Evolutionary conservation across 306 rosid genomes (phyloP).

Genomic region (Acacia melanoxylon): DNA sequence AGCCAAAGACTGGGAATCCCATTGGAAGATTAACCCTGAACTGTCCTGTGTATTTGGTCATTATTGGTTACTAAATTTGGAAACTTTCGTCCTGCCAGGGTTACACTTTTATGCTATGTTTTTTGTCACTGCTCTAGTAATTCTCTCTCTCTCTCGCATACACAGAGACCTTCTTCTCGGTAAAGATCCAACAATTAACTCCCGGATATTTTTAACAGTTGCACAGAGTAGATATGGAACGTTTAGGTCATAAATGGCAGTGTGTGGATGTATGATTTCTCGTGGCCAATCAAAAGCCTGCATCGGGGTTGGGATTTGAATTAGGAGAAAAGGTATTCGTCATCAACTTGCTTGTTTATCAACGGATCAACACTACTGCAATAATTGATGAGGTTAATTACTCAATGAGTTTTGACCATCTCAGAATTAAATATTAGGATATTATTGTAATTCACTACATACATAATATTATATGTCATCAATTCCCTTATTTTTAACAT

Average conservation of each 20-base stretch:
- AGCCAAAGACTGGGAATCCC: slow-evolving; percentile 41
- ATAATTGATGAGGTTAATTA: slow-evolving; percentile 25
- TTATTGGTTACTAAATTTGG: slow-evolving; percentile 51
- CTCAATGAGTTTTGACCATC: slow-evolving; percentile 30
- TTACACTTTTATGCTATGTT: slow-evolving; percentile 63
- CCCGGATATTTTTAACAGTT: slow-evolving; percentile 3
- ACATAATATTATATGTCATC: neutral
- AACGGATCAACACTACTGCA: slow-evolving; percentile 13
- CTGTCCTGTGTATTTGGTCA: slow-evolving; percentile 60
- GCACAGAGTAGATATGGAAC: slow-evolving; percentile 26
- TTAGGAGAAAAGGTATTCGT: neutral
- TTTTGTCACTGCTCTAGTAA: slow-evolving; percentile 61
- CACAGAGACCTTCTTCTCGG: slow-evolving; percentile 35
- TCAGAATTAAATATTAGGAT: neutral
- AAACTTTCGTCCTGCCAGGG: slow-evolving; percentile 58
- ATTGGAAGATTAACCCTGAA: slow-evolving; percentile 47
- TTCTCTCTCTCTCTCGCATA: slow-evolving; percentile 17
- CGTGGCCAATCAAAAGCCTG: slow-evolving; percentile 14
- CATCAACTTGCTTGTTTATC: slow-evolving; percentile 11
- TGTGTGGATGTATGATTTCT: neutral
- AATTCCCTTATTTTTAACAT: neutral
- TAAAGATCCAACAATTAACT: slow-evolving; percentile 45
- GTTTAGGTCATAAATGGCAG: slow-evolving; percentile 32
- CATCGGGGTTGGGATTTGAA: slow-evolving; percentile 3
- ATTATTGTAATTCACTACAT: too few species aligned